These are phyloP conservation scores for Penicillium brevicompactum DNA, from an alignment of 2,329 filamentous ascomycete species.

Conservation along the genomic window DNA sequence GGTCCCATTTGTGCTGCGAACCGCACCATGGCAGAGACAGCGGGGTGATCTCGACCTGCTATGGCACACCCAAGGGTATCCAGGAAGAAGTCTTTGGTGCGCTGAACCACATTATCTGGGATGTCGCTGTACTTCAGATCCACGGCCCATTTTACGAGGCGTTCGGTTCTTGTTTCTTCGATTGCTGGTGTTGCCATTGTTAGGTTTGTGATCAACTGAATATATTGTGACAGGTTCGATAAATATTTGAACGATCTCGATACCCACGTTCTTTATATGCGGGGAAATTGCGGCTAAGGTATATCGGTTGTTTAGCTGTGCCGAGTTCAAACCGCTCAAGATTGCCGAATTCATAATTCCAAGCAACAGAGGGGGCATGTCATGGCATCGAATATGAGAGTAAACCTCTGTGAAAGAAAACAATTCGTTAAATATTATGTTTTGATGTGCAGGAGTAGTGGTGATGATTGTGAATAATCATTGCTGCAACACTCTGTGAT, in stretches of 20 bases:
- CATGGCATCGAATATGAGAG: no score
- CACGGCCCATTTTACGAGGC: slow-evolving; percentile 24
- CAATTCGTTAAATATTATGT: no score
- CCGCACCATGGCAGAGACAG: slow-evolving; percentile 25
- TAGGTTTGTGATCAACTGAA: neutral
- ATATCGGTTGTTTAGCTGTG: neutral
- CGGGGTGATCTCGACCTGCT: slow-evolving; percentile 32
- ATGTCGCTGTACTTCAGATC: slow-evolving; percentile 25
- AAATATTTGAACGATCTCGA: neutral
- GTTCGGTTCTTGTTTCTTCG: slow-evolving; percentile 21
- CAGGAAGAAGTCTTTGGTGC: slow-evolving; percentile 36
- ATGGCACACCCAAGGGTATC: slow-evolving; percentile 35
- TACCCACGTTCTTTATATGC: neutral
- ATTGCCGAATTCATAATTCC: no score
- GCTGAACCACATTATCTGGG: slow-evolving; percentile 27
- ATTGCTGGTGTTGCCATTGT: neutral
- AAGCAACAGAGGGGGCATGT: no score
- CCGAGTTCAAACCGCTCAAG: neutral
- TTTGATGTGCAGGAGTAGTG: no score
- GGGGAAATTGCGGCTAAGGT: neutral
- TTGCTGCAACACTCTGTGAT: no score
- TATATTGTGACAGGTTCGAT: neutral
- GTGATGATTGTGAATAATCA: no score
- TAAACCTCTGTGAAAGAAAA: no score
- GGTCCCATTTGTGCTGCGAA: slow-evolving; percentile 32